phyloP scores from a whole-genome alignment of 2,329 filamentous ascomycete species.

The Penicillium sp. region DNA sequence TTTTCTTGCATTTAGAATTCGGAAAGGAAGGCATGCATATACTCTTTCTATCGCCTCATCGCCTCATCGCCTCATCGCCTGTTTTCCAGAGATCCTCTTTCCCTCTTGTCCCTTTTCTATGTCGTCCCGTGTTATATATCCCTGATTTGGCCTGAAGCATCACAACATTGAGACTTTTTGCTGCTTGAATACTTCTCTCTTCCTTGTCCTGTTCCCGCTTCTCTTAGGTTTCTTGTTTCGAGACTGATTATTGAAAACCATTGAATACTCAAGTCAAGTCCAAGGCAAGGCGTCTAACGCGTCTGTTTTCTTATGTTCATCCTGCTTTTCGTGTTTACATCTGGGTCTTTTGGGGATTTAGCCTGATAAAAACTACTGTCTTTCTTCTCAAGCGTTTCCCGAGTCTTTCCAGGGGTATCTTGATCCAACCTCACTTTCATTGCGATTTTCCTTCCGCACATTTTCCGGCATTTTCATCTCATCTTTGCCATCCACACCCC shows the following conservation, averaged over 20 bases:
- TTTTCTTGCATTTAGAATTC: constrained; percentile 27
- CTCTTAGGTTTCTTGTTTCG: not conserved
- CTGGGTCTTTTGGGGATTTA: not conserved
- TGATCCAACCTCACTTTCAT: constrained; percentile 4
- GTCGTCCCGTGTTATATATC: constrained; percentile 25
- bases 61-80: constrained; percentile 12
- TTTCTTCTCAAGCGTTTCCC: not conserved
- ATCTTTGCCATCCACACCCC: constrained; percentile 5
- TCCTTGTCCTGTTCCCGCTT: constrained; percentile 2
- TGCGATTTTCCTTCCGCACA: constrained; percentile 6
- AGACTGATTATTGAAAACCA: not conserved
- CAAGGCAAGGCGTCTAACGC: not conserved
- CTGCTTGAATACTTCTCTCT: not conserved
- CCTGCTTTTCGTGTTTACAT: not conserved
- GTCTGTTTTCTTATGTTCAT: not conserved
- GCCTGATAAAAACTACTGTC: not conserved
- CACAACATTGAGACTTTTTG: constrained; percentile 16
- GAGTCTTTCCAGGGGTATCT: not conserved
- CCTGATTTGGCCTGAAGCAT: constrained; percentile 29
- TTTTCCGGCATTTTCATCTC: constrained; percentile 7
- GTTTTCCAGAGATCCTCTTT: constrained; percentile 11
- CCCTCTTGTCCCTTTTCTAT: constrained; percentile 18
- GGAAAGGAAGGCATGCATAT: constrained; percentile 23
- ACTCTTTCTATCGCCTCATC: constrained; percentile 12
- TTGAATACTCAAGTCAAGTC: not conserved